Evolutionary conservation across 768 basidiomycete genomes (phyloP).

Genomic region (Tulasnella sp.): DNA sequence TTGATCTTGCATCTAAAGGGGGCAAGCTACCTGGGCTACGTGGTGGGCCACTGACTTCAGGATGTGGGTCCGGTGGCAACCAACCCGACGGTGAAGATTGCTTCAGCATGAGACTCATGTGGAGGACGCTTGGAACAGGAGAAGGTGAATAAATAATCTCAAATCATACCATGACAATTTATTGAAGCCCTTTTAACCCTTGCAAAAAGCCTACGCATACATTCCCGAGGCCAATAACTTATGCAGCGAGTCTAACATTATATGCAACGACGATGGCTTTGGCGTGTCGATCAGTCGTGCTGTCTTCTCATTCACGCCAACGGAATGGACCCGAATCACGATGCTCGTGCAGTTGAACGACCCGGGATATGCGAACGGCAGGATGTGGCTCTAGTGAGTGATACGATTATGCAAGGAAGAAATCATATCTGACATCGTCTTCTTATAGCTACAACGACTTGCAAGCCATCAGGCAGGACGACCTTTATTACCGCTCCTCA

Average conservation of each 20-base stretch:
- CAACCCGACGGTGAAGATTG: constrained; percentile 54
- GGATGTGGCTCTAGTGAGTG: constrained; percentile 55
- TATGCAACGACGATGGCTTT: constrained; percentile 30
- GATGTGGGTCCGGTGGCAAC: constrained; percentile 58
- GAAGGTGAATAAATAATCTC: constrained; percentile 44
- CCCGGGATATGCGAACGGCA: constrained; percentile 62
- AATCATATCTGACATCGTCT: neutral
- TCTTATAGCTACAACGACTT: constrained; percentile 56
- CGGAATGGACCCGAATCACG: constrained; percentile 61
- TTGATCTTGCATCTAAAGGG: constrained; percentile 24
- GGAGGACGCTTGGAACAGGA: constrained; percentile 51
- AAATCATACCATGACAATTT: neutral
- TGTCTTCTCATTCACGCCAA: constrained; percentile 26
- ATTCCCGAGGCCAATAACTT: constrained; percentile 52
- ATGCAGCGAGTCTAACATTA: constrained; percentile 44
- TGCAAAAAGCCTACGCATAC: constrained; percentile 62
- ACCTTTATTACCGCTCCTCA: constrained; percentile 53
- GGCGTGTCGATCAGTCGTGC: constrained; percentile 29
- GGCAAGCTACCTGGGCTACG: constrained; percentile 70
- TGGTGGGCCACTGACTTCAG: constrained; percentile 50
- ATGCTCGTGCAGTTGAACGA: constrained; percentile 70
- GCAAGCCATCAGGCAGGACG: constrained; percentile 45
- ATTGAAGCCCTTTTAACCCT: neutral
- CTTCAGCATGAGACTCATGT: constrained; percentile 69
- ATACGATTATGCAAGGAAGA: too few relatives aligned